Base-by-base conservation (phyloP, 495 filamentous ascomycete genomes). In the Aspergillus sparsus region DNA sequence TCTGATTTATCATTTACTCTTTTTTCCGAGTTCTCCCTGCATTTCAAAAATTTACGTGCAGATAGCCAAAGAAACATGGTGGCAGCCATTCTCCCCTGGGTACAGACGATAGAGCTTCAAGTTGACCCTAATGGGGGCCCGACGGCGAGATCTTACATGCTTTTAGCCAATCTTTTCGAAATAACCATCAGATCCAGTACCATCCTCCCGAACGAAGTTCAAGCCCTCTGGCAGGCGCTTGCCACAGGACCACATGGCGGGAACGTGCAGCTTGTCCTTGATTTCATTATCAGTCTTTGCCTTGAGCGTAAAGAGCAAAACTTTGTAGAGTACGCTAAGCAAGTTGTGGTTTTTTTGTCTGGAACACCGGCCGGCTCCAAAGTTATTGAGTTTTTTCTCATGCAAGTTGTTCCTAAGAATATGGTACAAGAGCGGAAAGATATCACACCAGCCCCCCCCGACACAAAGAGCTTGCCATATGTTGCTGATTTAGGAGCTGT, bases 281-380 rank as follows among this genome's bases (percentile, higher is more conserved):
- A 98, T 68, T 98, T 98, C 68, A 93, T 98, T 71, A 97, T 98
- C 71, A 86, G 82, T 27, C 83, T 97, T 6, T 98, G 94, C 63
- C 72, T 98, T 35, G 95, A 98, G 60, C 86, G 92, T 49, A 85
- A 93, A 53, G 94, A 98, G 64, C 95, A 98, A 62, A 97, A 96
- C 62, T 97, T 97, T 75, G 92, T 98, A 46, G 91, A 96, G 61
- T 97, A 91, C 69, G 92, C 94, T 3, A 98, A 98, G 76, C 94
- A 98, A 73, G 90, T 98, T 36, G 91, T 98, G 21, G 94, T 98
- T 0, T 96, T 97, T 69, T 74, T 98, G 5, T 92, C 94, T 3
- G 91, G 90, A 66, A 97, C 94, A 0, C 90, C 89, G 41, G 93
- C 91, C 16, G 92, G 93, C 10, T 86, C 89, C 36, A 95, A 94